Conservation (phyloP, 2,329 filamentous ascomycete species). For the Leptographium wingfieldii region DNA sequence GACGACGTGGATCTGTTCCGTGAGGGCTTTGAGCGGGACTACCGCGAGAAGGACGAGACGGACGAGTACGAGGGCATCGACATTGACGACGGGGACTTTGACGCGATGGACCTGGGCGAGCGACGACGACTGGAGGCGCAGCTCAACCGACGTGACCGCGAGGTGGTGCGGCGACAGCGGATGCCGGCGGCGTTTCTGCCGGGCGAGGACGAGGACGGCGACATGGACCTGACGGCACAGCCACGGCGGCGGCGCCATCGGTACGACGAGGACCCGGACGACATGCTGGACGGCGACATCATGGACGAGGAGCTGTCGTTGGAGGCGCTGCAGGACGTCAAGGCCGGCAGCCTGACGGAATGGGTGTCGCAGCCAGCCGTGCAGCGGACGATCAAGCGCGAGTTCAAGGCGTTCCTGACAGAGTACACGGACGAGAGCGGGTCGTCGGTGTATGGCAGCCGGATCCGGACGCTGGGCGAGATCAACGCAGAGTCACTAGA, state of each 20-base stretch:
- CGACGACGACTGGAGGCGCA: constrained; percentile 60
- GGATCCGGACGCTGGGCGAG: constrained; percentile 91
- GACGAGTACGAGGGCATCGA: constrained; percentile 59
- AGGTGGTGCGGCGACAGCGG: constrained; percentile 52
- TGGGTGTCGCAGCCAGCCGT: constrained; percentile 89
- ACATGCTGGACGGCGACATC: constrained; percentile 82
- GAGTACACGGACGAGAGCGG: constrained; percentile 87
- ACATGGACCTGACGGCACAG: constrained; percentile 73
- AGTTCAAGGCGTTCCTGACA: constrained; percentile 95
- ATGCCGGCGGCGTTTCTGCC: constrained; percentile 63
- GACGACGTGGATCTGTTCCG: constrained; percentile 70
- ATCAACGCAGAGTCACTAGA: constrained; percentile 93
- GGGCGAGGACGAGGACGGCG: constrained; percentile 73
- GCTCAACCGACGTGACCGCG: constrained; percentile 60
- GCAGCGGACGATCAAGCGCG: constrained; percentile 82
- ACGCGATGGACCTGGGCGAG: constrained; percentile 51
- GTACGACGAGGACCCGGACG: constrained; percentile 90
- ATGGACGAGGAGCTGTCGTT: constrained; percentile 93
- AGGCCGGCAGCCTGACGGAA: constrained; percentile 83
- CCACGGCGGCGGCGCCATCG: constrained; percentile 73
- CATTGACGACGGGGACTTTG: constrained; percentile 70
- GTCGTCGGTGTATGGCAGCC: constrained; percentile 85
- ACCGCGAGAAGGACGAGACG: constrained; percentile 50
- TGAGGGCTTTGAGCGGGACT: constrained; percentile 60
- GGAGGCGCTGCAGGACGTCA: constrained; percentile 83